Evolutionary conservation across 805 yeast genomes (phyloP), one percentile per base, ranked within the genome.

Genomic region (Blastobotrys muscicola): DNA sequence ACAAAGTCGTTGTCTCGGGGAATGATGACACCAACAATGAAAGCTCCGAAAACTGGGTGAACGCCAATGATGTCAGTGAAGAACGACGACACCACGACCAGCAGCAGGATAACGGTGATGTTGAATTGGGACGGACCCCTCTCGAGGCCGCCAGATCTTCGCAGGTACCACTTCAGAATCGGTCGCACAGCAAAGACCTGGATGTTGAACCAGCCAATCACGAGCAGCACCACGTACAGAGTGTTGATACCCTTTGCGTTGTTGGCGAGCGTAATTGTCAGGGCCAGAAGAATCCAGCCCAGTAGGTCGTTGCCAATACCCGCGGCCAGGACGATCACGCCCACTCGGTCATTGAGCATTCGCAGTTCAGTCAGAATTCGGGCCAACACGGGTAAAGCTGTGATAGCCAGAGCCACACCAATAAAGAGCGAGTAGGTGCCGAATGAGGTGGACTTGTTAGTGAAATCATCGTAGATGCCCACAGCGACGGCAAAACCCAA

Each of bases 31-130:
- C 94, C 94, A 9, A 78, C 76, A 62, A 84, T 70, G 55, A 84
- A 85, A 0, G 90, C 92, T 35, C 94, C 94, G 61, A 84, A 84
- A 52, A 84, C 84, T 0, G 92, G 83, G 61, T 84, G 94, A 8
- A 82, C 90, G 4, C 94, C 94, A 49, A 84, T 80, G 45, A 84
- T 81, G 58, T 82, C 89, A 2, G 94, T 84, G 58, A 76, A 82
- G 61, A 83, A 84, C 1, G 92, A 76, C 3, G 89, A 80, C 3
- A 72, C 59, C 47, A 84, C 74, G 50, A 78, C 79, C 44, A 76
- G 56, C 7, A 76, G 50, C 43, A 84, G 52, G 29, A 82, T 74
- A 29, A 81, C 74, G 33, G 80, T 75, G 26, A 75, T 55, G 39
- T 82, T 78, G 1, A 85, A 74, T 9, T 87, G 85, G 6, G 62